Conservation (phyloP, 2,329 filamentous ascomycete genomes). For the Corynespora cassiicola region DNA sequence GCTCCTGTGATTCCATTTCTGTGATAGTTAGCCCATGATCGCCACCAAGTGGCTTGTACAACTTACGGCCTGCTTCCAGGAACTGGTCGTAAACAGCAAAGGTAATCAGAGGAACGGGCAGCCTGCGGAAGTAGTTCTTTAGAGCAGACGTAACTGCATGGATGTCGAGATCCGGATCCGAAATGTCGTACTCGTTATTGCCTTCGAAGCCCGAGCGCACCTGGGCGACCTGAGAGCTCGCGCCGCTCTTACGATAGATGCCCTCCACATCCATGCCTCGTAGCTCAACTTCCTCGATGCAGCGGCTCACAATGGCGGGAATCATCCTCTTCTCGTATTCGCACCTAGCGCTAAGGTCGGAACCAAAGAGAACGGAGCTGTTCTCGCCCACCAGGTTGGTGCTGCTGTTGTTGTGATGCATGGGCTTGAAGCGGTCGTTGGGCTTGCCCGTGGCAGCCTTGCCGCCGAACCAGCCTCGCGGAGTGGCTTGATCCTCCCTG, state of each 20-base stretch:
- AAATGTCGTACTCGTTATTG: conserved; percentile 86
- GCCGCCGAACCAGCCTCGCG: conserved; percentile 42
- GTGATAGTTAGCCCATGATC: too few species aligned
- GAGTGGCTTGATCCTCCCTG: conserved; percentile 29
- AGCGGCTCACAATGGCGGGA: conserved; percentile 87
- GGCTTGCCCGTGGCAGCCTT: conserved; percentile 24
- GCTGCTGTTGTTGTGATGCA: conserved; percentile 51
- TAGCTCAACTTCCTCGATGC: conserved; percentile 94
- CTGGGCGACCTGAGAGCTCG: conserved; percentile 85
- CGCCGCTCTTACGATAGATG: conserved; percentile 97
- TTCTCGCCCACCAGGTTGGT: conserved; percentile 46
- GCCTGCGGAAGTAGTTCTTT: conserved; percentile 96
- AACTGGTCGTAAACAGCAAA: conserved; percentile 91
- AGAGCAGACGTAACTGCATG: conserved; percentile 93
- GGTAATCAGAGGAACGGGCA: conserved; percentile 87
- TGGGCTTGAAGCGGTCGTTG: conserved; percentile 36
- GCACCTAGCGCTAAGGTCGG: conserved; percentile 83
- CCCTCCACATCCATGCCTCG: conserved; percentile 96
- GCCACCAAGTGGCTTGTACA: conserved; percentile 12
- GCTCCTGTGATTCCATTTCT: conserved; percentile 67
- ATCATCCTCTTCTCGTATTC: conserved; percentile 90
- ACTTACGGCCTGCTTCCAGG: conserved; percentile 78
- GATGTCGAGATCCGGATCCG: conserved; percentile 91
- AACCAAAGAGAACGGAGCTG: conserved; percentile 76
- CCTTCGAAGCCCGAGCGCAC: conserved; percentile 93